Percentiles rank a stretch among this genome's conserved stretches.
Evolutionary conservation across 2,329 filamentous ascomycete species (phyloP).

Genomic region (Alternaria panax): DNA sequence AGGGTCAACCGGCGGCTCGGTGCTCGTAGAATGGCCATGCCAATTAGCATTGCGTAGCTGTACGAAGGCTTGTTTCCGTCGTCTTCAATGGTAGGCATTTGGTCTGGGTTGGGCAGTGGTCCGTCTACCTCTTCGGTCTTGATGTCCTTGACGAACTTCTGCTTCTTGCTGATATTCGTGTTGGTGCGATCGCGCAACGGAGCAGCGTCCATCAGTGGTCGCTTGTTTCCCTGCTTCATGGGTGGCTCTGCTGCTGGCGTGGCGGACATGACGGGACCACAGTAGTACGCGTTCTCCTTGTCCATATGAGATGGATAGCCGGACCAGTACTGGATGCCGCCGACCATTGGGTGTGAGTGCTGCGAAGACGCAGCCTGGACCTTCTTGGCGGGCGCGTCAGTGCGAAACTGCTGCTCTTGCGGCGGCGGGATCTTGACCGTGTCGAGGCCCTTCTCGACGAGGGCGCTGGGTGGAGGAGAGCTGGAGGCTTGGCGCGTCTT

Average conservation of each 20-base stretch:
- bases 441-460: slow-evolving; percentile 70
- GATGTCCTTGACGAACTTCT: slow-evolving; percentile 63
- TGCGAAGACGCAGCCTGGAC: slow-evolving; percentile 57
- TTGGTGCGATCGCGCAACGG: slow-evolving; percentile 70
- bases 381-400: slow-evolving; percentile 75
- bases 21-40: slow-evolving; percentile 93
- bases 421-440: slow-evolving; percentile 73
- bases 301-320: slow-evolving; percentile 55
- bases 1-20: slow-evolving; percentile 84
- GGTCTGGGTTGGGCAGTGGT: slow-evolving; percentile 72
- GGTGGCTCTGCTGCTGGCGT: slow-evolving; percentile 38
- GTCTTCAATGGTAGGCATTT: slow-evolving; percentile 83
- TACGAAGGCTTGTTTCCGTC: slow-evolving; percentile 88
- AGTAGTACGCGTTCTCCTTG: slow-evolving; percentile 58
- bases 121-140: slow-evolving; percentile 50
- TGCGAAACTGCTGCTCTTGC: slow-evolving; percentile 59
- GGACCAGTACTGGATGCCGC: slow-evolving; percentile 63
- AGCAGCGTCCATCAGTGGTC: slow-evolving; percentile 74
- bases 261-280: slow-evolving; percentile 45
- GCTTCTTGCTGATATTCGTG: slow-evolving; percentile 65
- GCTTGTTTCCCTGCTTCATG: slow-evolving; percentile 56
- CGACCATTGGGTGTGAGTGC: slow-evolving; percentile 46
- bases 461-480: slow-evolving; percentile 65
- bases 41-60: slow-evolving; percentile 94
- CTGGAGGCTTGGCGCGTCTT: slow-evolving; percentile 67